Evolutionary conservation across 257 asterid genomes (phyloP), one percentile per base, ranked within the genome.

Genomic region (Verbena officinalis): DNA sequence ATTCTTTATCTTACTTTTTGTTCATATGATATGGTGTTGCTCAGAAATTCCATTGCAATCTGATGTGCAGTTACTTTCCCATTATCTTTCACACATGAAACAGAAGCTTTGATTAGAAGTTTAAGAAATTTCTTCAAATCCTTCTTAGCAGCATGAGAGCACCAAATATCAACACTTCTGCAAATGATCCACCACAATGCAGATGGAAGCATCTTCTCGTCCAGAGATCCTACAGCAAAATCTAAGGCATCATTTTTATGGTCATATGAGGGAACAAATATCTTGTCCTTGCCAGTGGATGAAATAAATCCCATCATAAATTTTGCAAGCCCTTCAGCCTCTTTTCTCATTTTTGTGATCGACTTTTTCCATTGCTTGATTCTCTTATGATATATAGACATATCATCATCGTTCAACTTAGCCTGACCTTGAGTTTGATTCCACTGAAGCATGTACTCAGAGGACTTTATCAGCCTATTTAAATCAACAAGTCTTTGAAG

Each of bases 401-500:
- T 44, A 60, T 72, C 65, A 59, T 74, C 94, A 77, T 76, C 83
- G 51, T 65, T 73, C 70, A 70, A 58, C 70, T 72, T 64, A n/a
- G 56, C 45, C 59, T 70, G 76, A 48, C 64, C 67, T 59, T 60
- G 73, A 55, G 71, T 66, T 64, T 68, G 71, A 64, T 74, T 80
- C 87, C 80, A 80, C 75, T 62, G 82, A 61, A 85, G 83, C 85
- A 80, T 71, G 83, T 89, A 90, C 51, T 82, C 83, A 42, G 82
- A 79, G 68, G 91, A 82, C 55, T 77, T 77, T 69, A 83, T 80
- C 75, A 82, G 80, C 77, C 82, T 67, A 75, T 84, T 86, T 62
- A 90, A 75, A 79, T 93, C 98, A 70, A 69, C 78, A 71, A 93
- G 91, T 62, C 96, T 80, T 81, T 89, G 94, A 64, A 87, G 80